These are phyloP conservation scores for Fusarium sarcochroum DNA, from an alignment of 2,329 filamentous ascomycete species.

Conservation along the genomic window DNA sequence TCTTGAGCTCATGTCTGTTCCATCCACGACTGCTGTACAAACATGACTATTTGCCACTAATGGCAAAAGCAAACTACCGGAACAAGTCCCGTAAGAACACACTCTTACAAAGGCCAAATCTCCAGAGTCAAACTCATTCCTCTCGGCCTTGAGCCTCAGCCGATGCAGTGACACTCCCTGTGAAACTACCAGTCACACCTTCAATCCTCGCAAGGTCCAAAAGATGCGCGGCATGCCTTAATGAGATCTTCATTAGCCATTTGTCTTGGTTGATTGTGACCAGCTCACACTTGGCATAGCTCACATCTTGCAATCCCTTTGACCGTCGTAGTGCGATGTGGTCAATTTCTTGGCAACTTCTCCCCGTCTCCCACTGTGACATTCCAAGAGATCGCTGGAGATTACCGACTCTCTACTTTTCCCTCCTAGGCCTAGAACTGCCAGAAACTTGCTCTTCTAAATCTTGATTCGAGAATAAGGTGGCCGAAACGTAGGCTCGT, in stretches of 20 bases:
- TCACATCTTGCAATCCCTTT: not conserved
- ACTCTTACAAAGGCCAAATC: not conserved
- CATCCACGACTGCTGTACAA: too few relatives aligned
- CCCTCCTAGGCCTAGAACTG: slow-evolving; percentile 1
- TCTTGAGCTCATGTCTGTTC: too few relatives aligned
- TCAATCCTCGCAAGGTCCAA: slow-evolving; percentile 6
- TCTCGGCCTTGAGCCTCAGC: not conserved
- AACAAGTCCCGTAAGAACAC: too few relatives aligned
- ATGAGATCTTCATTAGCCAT: not conserved
- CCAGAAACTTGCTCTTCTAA: not conserved
- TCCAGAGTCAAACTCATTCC: not conserved
- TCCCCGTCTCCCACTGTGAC: not conserved
- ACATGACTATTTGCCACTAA: too few relatives aligned
- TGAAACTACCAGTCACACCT: slow-evolving; percentile 1
- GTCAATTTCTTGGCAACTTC: not conserved
- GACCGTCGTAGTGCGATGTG: not conserved
- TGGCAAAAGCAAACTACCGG: too few relatives aligned
- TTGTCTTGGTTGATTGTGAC: too few relatives aligned
- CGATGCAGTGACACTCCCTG: not conserved
- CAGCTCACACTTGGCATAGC: not conserved
- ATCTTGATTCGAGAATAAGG: slow-evolving; percentile 3
- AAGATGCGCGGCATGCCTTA: not conserved
- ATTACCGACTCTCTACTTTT: slow-evolving; percentile 1
- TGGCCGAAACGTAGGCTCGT: not conserved
- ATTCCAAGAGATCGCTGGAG: not conserved